Conservation (phyloP, 2,329 filamentous ascomycete species). For the Tetracladium maxilliforme region DNA sequence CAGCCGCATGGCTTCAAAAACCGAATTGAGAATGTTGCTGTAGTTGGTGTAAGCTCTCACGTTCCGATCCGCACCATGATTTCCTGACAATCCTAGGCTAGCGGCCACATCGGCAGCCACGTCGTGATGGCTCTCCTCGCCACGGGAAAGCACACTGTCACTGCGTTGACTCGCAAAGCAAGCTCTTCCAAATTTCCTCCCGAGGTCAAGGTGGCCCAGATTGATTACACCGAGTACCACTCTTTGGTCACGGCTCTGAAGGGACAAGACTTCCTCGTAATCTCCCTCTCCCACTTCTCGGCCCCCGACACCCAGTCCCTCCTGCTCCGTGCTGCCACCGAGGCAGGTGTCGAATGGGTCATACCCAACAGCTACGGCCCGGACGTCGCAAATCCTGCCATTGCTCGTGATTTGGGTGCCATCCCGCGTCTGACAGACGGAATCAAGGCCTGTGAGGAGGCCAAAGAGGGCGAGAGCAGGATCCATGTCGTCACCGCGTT, state of each 20-base stretch:
- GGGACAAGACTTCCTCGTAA: slow-evolving; percentile 28
- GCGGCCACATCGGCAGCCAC: slow-evolving; percentile 22
- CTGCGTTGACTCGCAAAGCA: slow-evolving; percentile 28
- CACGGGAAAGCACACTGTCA: slow-evolving; percentile 29
- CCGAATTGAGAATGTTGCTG: slow-evolving; percentile 25
- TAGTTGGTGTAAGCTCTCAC: slow-evolving; percentile 33
- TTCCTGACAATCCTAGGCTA: slow-evolving; percentile 17
- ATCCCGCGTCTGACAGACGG: no score
- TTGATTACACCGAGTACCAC: slow-evolving; percentile 30
- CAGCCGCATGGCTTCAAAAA: slow-evolving; percentile 15
- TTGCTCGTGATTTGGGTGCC: slow-evolving; percentile 18
- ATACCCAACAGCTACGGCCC: slow-evolving; percentile 31
- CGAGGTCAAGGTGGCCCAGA: slow-evolving; percentile 19
- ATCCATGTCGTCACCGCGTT: slow-evolving; percentile 26
- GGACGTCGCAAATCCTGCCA: slow-evolving; percentile 12
- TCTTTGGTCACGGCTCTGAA: slow-evolving; percentile 20
- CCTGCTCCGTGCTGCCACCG: slow-evolving; percentile 31
- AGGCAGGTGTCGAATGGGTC: slow-evolving; percentile 33
- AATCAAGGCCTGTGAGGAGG: slow-evolving; percentile 14
- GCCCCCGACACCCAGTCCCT: slow-evolving; percentile 25
- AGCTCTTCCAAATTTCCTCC: slow-evolving; percentile 23
- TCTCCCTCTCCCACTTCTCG: slow-evolving; percentile 26
- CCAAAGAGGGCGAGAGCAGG: slow-evolving; percentile 15
- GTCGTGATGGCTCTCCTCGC: slow-evolving; percentile 15
- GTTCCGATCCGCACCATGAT: background rate